phyloP scores from a whole-genome alignment of 1,139 yeast species.

The Geotrichum carabidarum region DNA sequence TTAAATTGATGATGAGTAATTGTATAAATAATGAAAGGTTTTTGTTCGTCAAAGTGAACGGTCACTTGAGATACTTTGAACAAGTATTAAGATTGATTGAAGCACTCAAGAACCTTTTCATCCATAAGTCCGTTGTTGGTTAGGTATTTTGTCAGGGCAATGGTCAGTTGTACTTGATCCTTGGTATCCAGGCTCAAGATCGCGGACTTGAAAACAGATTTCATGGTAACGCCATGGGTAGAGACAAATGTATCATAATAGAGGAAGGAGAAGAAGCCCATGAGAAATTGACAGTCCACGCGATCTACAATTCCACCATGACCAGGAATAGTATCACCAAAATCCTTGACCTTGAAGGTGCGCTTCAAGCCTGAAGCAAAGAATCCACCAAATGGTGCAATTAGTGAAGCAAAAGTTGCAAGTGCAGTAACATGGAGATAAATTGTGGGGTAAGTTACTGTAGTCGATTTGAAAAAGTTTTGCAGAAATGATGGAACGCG shows the following conservation, averaged over 20 bases:
- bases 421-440: conserved; percentile 81
- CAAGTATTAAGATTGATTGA: conserved; percentile 25
- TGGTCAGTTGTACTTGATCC: conserved; percentile 61
- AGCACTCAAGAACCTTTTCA: conserved; percentile 35
- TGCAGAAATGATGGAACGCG: conserved; percentile 67
- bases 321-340: conserved; percentile 91
- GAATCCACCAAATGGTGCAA: conserved; percentile 98
- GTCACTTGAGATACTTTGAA: neutral
- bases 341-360: conserved; percentile 91
- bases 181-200: conserved; percentile 63
- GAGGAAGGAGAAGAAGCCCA: conserved; percentile 92
- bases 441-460: conserved; percentile 70
- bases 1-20: neutral
- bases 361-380: conserved; percentile 96
- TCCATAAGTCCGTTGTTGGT: conserved; percentile 49
- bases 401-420: conserved; percentile 91
- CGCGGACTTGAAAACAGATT: conserved; percentile 68
- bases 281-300: conserved; percentile 94
- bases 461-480: conserved; percentile 42
- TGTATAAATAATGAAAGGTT: neutral
- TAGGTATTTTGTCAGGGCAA: conserved; percentile 59
- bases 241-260: conserved; percentile 91
- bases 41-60: neutral
- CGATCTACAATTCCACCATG: conserved; percentile 98
- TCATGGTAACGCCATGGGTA: conserved; percentile 57